These are phyloP conservation scores for Podila minutissima DNA, from an alignment of 192 early-diverging fungal genomes.

Conservation along the genomic window DNA sequence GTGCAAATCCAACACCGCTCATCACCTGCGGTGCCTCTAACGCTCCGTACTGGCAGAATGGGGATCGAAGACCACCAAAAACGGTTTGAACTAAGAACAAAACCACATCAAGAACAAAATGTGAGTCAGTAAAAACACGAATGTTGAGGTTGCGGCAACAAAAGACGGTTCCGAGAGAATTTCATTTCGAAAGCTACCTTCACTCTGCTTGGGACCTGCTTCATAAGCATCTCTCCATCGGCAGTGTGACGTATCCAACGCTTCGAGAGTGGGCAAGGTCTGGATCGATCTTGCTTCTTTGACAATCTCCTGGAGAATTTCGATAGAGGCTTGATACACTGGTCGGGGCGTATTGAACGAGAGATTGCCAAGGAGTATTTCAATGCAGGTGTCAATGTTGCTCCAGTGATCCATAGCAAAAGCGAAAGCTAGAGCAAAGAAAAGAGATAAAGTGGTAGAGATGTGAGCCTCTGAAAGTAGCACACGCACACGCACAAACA, in stretches of 20 bases:
- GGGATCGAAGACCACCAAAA: slow-evolving; percentile 33
- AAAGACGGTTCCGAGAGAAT: not conserved
- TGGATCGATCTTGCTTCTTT: slow-evolving; percentile 26
- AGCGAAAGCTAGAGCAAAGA: slow-evolving; percentile 16
- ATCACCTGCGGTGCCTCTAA: slow-evolving; percentile 13
- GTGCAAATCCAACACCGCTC: slow-evolving; percentile 10
- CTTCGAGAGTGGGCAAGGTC: slow-evolving; percentile 7
- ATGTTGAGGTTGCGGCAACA: not conserved
- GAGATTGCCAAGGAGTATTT: slow-evolving; percentile 27
- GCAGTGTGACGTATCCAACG: slow-evolving; percentile 24
- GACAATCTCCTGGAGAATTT: slow-evolving; percentile 29
- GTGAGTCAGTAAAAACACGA: not conserved
- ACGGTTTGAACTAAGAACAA: slow-evolving; percentile 17
- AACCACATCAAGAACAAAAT: not conserved
- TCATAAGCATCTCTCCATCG: slow-evolving; percentile 23
- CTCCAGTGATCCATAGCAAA: slow-evolving; percentile 50
- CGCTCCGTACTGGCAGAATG: slow-evolving; percentile 25
- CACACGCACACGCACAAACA: not conserved
- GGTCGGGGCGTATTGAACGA: slow-evolving; percentile 30
- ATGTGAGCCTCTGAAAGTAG: not conserved
- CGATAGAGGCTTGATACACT: slow-evolving; percentile 21
- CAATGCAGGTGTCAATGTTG: slow-evolving; percentile 29
- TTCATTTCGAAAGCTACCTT: slow-evolving; percentile 9
- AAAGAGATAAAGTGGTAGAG: not conserved
- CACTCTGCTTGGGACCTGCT: not conserved